These are phyloP conservation scores for Sporothrix pseudoabietina DNA, from an alignment of 2,329 filamentous ascomycete species.

Conservation along the genomic window DNA sequence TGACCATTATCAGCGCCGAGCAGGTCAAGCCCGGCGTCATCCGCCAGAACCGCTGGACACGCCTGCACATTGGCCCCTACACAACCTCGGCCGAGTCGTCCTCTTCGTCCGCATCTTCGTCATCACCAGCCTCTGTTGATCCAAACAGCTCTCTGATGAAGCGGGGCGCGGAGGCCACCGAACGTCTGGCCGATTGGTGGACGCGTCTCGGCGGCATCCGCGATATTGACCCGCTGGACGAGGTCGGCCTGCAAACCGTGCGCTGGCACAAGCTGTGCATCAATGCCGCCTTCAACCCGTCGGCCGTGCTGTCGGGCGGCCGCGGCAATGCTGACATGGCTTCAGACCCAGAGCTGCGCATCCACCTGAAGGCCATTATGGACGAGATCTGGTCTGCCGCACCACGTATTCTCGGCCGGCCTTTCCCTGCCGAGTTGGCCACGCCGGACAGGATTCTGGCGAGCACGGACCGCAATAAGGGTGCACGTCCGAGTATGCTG, in stretches of 20 bases:
- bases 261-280: conserved; percentile 78
- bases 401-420: conserved; percentile 62
- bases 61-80: conserved; percentile 70
- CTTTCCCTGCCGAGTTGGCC: conserved; percentile 62
- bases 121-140: not conserved
- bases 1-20: conserved; percentile 69
- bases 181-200: conserved; percentile 57
- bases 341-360: conserved; percentile 61
- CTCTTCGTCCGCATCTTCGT: not conserved
- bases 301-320: conserved; percentile 66
- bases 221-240: conserved; percentile 62
- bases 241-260: conserved; percentile 68
- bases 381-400: conserved; percentile 67
- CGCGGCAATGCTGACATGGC: conserved; percentile 66
- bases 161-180: conserved; percentile 48
- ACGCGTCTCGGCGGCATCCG: conserved; percentile 60
- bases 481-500: conserved; percentile 68
- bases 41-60: conserved; percentile 72
- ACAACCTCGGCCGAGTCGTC: conserved; percentile 44
- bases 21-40: conserved; percentile 65
- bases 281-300: conserved; percentile 75
- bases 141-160: conserved; percentile 25
- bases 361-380: conserved; percentile 68
- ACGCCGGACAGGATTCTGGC: conserved; percentile 63
- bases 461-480: conserved; percentile 65